phyloP scores from a whole-genome alignment of 345 rosid genomes.

The Corymbia maculata region DNA sequence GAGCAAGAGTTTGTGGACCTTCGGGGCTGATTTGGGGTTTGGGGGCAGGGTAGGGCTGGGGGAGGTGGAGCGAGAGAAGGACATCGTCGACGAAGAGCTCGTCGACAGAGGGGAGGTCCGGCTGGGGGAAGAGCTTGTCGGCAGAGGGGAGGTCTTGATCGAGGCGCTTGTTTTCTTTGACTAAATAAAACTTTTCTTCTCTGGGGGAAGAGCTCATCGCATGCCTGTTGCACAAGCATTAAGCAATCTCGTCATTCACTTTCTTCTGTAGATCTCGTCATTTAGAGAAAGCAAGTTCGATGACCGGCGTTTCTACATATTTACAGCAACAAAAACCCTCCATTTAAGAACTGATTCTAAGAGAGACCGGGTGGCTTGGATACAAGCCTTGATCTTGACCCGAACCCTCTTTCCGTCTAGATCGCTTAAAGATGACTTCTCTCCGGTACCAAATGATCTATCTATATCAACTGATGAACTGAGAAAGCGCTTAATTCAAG shows the following conservation, averaged over 20 bases:
- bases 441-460: constrained; percentile 45
- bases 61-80: no score
- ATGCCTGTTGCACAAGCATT: not conserved
- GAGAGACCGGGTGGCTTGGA: constrained; percentile 78
- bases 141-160: no score
- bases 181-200: no score
- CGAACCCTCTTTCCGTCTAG: constrained; percentile 51
- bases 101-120: no score
- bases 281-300: constrained; percentile 98
- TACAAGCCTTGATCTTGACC: constrained; percentile 74
- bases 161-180: no score
- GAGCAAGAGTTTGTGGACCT: no score
- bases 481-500: constrained; percentile 51
- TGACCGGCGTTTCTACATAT: constrained; percentile 77
- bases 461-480: constrained; percentile 72
- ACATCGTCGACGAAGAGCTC: no score
- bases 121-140: no score
- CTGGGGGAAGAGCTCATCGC: no score
- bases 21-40: no score
- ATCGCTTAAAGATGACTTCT: constrained; percentile 46
- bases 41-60: no score
- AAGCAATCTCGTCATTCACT: not conserved
- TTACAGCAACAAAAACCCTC: constrained; percentile 95
- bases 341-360: constrained; percentile 85
- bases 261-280: constrained; percentile 63